Percentiles rank a stretch among this genome's conserved stretches.
phyloP scores from a whole-genome alignment of 768 basidiomycete species.

The Termitomyces sp. region DNA sequence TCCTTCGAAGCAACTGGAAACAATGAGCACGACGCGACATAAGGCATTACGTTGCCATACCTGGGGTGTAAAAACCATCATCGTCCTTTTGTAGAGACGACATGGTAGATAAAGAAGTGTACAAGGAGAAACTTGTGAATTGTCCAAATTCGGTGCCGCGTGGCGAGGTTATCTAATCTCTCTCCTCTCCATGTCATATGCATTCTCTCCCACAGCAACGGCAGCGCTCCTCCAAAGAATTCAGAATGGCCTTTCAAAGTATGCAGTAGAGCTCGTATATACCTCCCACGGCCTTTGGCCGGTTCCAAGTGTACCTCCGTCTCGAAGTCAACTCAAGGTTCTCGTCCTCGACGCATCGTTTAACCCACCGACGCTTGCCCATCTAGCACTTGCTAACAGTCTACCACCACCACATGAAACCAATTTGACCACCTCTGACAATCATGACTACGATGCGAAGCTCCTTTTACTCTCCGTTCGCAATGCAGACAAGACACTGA shows the following conservation, averaged over 20 bases:
- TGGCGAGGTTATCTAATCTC: constrained; percentile 14
- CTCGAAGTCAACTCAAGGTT: constrained; percentile 5
- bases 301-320: constrained; percentile 29
- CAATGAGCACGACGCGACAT: constrained; percentile 1
- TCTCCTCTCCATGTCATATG: background rate
- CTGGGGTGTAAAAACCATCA: constrained; percentile 75
- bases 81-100: constrained; percentile 67
- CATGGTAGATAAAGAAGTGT: constrained; percentile 16
- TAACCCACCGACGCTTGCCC: constrained; percentile 88
- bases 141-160: constrained; percentile 1
- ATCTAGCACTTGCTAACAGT: constrained; percentile 70
- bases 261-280: constrained; percentile 59
- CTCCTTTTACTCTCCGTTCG: constrained; percentile 80
- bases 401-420: constrained; percentile 16
- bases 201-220: too few species aligned
- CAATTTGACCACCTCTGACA: background rate
- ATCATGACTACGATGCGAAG: constrained; percentile 61
- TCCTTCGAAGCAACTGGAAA: constrained; percentile 16
- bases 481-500: constrained; percentile 82
- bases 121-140: background rate
- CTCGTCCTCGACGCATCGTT: constrained; percentile 75
- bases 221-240: constrained; percentile 33
- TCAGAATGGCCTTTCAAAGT: constrained; percentile 41
- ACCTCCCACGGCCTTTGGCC: constrained; percentile 68
- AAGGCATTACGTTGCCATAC: constrained; percentile 28